Percentiles rank a stretch among this genome's conserved stretches.
Conservation (phyloP, 2,329 filamentous ascomycete species). For the Cercospora sojina region DNA sequence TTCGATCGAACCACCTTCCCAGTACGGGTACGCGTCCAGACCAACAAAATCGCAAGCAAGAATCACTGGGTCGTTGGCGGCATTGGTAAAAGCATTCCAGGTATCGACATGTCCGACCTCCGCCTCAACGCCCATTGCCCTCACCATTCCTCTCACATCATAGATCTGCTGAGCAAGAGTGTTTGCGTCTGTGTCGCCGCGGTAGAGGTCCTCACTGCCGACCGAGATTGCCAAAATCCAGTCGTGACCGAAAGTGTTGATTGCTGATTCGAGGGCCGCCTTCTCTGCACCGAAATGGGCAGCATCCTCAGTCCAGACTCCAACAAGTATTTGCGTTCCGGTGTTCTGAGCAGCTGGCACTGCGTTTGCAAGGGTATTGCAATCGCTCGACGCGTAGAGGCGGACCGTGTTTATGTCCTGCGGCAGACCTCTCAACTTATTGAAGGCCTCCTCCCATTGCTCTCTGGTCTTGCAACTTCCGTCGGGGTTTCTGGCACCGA, state of each 20-base stretch:
- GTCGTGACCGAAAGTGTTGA: slow-evolving; percentile 54
- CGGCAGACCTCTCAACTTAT: slow-evolving; percentile 44
- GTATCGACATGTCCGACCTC: slow-evolving; percentile 68
- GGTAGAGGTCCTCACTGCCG: slow-evolving; percentile 68
- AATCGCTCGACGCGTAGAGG: slow-evolving; percentile 64
- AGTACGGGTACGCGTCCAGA: slow-evolving; percentile 67
- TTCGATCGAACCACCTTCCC: slow-evolving; percentile 59
- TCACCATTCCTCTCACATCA: slow-evolving; percentile 55
- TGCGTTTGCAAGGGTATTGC: slow-evolving; percentile 50
- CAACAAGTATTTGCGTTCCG: slow-evolving; percentile 61
- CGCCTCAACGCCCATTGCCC: slow-evolving; percentile 47
- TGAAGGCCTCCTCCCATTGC: slow-evolving; percentile 41
- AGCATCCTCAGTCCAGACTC: slow-evolving; percentile 57
- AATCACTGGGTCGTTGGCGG: slow-evolving; percentile 60
- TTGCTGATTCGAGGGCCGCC: slow-evolving; percentile 57
- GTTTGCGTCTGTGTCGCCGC: slow-evolving; percentile 46
- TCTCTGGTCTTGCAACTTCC: slow-evolving; percentile 43
- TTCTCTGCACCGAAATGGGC: slow-evolving; percentile 61
- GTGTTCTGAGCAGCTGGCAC: slow-evolving; percentile 61
- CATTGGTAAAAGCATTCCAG: slow-evolving; percentile 50
- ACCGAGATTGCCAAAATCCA: slow-evolving; percentile 65
- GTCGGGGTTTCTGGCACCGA: slow-evolving; percentile 42
- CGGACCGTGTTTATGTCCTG: slow-evolving; percentile 60
- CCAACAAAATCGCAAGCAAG: slow-evolving; percentile 64
- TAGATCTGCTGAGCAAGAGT: slow-evolving; percentile 49